Evolutionary conservation across 2,329 filamentous ascomycete genomes (phyloP).

Genomic region (Aspergillus sp.): DNA sequence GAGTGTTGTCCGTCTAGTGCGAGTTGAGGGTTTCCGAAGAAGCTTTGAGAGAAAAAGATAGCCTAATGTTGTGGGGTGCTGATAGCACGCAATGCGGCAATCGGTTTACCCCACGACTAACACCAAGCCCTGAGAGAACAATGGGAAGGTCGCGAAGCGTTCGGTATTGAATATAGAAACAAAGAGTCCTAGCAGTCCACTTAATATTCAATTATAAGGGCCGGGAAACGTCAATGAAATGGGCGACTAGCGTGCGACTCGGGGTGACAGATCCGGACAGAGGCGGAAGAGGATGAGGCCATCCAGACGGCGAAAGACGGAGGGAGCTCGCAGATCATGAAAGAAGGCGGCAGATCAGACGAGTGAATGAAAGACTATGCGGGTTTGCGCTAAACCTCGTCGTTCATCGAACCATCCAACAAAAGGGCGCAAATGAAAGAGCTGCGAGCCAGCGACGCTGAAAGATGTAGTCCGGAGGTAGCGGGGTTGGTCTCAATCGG

Average conservation of each 20-base stretch:
- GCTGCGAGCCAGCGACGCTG: neutral
- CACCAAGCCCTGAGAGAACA: neutral
- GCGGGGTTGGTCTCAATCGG: constrained; percentile 2
- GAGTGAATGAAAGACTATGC: neutral
- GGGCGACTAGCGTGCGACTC: neutral
- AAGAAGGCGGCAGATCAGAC: neutral
- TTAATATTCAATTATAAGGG: neutral
- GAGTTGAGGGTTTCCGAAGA: neutral
- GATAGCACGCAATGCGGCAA: constrained; percentile 4
- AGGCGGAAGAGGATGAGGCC: neutral
- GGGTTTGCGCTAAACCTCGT: neutral
- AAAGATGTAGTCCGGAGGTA: neutral
- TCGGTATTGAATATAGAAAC: neutral
- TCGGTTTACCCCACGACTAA: neutral
- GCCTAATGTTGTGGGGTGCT: neutral
- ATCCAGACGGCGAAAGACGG: neutral
- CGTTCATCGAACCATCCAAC: neutral
- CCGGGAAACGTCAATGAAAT: neutral
- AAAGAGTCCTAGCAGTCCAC: neutral
- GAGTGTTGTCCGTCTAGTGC: neutral
- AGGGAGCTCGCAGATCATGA: neutral
- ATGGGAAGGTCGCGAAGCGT: neutral
- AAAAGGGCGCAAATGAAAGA: neutral
- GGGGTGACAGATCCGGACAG: neutral
- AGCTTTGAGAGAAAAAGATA: neutral